Evolutionary conservation across 352 stramenopile species (phyloP).

Genomic region (Thalassiosira mediterranea): DNA sequence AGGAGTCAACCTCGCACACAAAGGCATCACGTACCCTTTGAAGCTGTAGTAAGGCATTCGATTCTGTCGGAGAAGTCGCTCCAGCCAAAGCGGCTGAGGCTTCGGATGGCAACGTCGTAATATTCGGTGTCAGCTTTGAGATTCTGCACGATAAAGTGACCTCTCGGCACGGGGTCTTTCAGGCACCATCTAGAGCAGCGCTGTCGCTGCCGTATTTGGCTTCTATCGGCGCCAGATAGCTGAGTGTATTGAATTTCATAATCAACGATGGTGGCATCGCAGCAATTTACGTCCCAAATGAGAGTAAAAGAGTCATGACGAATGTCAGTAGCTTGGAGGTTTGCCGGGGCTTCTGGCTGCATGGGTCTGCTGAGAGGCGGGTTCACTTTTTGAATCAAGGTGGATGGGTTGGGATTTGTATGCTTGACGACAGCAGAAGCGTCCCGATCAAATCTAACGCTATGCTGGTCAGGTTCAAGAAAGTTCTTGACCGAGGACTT

Average conservation of each 20-base stretch:
- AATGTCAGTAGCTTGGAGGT: constrained; percentile 13
- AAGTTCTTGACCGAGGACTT: background rate
- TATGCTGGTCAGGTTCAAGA: background rate
- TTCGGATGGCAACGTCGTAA: constrained; percentile 26
- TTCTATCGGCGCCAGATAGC: background rate
- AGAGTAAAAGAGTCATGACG: constrained; percentile 24
- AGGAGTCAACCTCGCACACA: background rate
- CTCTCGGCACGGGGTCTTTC: constrained; percentile 30
- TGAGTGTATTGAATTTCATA: constrained; percentile 47
- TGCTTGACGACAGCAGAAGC: too few species aligned
- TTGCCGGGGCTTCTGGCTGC: constrained; percentile 12
- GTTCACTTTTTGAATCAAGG: background rate
- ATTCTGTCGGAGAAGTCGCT: constrained; percentile 36
- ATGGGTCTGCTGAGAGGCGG: background rate
- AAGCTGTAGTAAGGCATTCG: constrained; percentile 22
- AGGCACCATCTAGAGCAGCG: constrained; percentile 35
- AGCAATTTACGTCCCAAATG: constrained; percentile 8
- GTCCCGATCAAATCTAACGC: background rate
- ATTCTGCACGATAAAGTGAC: constrained; percentile 20
- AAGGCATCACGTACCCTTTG: constrained; percentile 22
- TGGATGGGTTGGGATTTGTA: too few species aligned
- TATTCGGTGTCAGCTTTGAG: constrained; percentile 35
- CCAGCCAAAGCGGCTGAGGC: constrained; percentile 25
- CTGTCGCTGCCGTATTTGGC: constrained; percentile 12
- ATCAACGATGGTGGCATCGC: constrained; percentile 19